Evolutionary conservation across 768 basidiomycete genomes (phyloP).

Genomic region (Leccinum subtestaceum): DNA sequence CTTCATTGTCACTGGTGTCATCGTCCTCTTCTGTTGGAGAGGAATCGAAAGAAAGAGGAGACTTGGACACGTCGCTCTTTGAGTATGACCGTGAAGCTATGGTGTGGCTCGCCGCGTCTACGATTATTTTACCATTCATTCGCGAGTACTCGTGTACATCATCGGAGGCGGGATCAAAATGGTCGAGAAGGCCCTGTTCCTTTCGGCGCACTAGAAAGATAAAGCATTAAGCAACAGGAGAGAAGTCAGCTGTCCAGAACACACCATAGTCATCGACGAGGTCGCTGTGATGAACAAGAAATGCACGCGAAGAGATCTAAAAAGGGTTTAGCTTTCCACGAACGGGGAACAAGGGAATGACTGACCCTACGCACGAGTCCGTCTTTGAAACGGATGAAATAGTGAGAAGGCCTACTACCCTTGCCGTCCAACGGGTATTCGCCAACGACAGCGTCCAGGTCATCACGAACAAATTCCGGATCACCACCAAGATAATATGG

Average conservation of each 20-base stretch:
- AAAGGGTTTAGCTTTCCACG: constrained; percentile 1
- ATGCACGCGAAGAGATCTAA: constrained; percentile 43
- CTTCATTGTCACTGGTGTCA: constrained; percentile 15
- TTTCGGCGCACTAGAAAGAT: constrained; percentile 43
- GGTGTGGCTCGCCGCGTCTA: constrained; percentile 19
- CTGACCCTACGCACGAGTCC: constrained; percentile 61
- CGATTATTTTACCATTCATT: constrained; percentile 37
- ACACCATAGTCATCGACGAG: constrained; percentile 58
- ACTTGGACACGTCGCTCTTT: constrained; percentile 13
- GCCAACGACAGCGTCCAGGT: constrained; percentile 53
- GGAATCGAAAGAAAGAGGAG: constrained; percentile 12
- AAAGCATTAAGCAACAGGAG: constrained; percentile 7
- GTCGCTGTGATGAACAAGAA: constrained; percentile 39
- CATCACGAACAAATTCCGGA: constrained; percentile 28
- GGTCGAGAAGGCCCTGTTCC: constrained; percentile 38
- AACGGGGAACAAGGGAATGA: neutral
- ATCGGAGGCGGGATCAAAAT: constrained; percentile 59
- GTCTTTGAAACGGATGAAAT: constrained; percentile 56
- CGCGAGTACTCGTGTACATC: constrained; percentile 60
- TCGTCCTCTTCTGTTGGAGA: constrained; percentile 31
- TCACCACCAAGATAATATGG: constrained; percentile 36
- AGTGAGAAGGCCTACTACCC: constrained; percentile 41
- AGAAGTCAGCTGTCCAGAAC: constrained; percentile 19
- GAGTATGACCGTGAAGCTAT: constrained; percentile 3
- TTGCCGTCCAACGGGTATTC: constrained; percentile 40